These are phyloP conservation scores for Cyclotella atomus DNA, from an alignment of 108 stramenopile species.

Conservation along the genomic window DNA sequence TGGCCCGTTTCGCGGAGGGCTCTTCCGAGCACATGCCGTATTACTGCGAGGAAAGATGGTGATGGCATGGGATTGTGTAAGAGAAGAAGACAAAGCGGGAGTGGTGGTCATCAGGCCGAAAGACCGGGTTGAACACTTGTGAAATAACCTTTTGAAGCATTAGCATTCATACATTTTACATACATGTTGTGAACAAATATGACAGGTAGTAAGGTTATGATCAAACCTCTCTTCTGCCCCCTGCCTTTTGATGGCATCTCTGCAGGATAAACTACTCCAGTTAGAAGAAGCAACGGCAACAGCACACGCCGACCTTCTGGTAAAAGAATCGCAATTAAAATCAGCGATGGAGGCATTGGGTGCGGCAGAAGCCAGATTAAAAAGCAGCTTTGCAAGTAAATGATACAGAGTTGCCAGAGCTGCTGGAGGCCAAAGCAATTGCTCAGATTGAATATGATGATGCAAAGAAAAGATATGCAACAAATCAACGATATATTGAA, in stretches of 20 bases:
- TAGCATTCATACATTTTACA: too few relatives aligned
- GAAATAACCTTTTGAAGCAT: too few relatives aligned
- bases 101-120: too few relatives aligned
- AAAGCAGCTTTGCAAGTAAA: conserved; percentile 52
- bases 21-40: conserved; percentile 77
- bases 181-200: too few relatives aligned
- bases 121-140: too few relatives aligned
- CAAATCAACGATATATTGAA: conserved; percentile 60
- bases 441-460: conserved; percentile 59
- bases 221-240: too few relatives aligned
- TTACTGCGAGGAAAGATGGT: conserved; percentile 57
- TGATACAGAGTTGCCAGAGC: conserved; percentile 73
- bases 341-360: conserved; percentile 37
- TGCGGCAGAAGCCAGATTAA: conserved; percentile 61
- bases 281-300: conserved; percentile 41
- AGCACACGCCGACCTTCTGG: conserved; percentile 14
- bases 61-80: conserved; percentile 32
- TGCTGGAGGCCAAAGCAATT: conserved; percentile 49
- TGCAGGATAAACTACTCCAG: conserved; percentile 29
- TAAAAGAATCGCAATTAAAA: conserved; percentile 23
- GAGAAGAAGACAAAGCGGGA: too few relatives aligned
- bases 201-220: neutral
- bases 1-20: conserved; percentile 90
- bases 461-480: conserved; percentile 54
- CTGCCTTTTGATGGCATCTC: conserved; percentile 2